Conservation (phyloP, 2,329 filamentous ascomycete species). For the Whalleya microplaca region DNA sequence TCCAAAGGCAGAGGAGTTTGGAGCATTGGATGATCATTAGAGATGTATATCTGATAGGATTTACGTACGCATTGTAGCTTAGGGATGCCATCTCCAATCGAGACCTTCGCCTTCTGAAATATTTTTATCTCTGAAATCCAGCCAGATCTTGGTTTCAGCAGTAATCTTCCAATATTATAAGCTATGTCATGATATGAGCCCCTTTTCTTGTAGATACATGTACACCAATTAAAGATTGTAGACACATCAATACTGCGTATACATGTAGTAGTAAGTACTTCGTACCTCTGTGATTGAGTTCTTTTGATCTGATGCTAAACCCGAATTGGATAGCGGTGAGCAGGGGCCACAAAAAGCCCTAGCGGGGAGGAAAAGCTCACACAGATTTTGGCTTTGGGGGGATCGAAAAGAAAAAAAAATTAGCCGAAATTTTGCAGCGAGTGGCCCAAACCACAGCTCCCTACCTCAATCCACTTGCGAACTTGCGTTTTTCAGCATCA, state of each 20-base stretch:
- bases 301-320: not conserved
- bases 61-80: not conserved
- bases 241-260: too few relatives aligned
- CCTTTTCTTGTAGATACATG: too few relatives aligned
- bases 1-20: not conserved
- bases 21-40: not conserved
- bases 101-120: not conserved
- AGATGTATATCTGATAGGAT: not conserved
- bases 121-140: not conserved
- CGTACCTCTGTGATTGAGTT: not conserved
- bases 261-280: not conserved
- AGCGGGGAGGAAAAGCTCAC: conserved; percentile 10
- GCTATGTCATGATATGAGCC: too few relatives aligned
- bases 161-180: too few relatives aligned
- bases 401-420: conserved; percentile 25
- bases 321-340: not conserved
- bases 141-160: too few relatives aligned
- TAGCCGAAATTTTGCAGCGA: conserved; percentile 27
- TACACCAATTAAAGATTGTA: too few relatives aligned
- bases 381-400: conserved; percentile 14
- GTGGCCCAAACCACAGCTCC: not conserved
- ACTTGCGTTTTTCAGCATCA: conserved; percentile 15
- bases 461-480: conserved; percentile 14
- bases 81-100: not conserved
- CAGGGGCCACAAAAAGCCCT: conserved; percentile 14